Base-by-base conservation (phyloP, 306 rosid genomes). In the Fragaria nilgerrensis region DNA sequence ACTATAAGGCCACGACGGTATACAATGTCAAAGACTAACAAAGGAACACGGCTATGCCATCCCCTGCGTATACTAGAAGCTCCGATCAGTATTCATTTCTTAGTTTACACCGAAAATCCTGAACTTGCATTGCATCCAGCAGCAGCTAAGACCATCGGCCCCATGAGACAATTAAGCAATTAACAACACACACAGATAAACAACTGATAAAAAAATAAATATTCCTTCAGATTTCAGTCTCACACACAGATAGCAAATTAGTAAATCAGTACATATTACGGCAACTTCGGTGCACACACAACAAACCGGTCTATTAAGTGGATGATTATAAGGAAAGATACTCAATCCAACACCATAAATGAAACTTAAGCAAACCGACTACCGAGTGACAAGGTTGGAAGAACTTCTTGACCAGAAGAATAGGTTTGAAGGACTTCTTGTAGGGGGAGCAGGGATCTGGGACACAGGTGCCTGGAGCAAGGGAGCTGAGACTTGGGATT, bases 401-500 rank as follows among this genome's bases (percentile, higher is more conserved):
- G 88, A 50, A 43, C 69, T 48, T 15, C 19, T 61, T 17, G 50
- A 37, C 49, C 25, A 20, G 27, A 20, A 7, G 22, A 66, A 66
- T 1, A 85, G 78, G 73, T 52, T 85, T 47, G 86, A 36, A 82
- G 88, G 63, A 58, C 23, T 25, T 25, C 17, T 61, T 16, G 49
- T 7, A 58, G 41, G 39, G 43, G 68, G 6, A 5, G 19, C 56
- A 0, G 34, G 1, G 29, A 66, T 20, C 9, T 37, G 70, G 27
- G 70, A 19, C 25, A 3, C 16, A 0, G 27, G 6, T 13, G 27
- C 70, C 70, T 36, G 45, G 27, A 65, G 25, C 43, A 23, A 75
- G 65, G 73, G 47, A 5, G 71, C 72, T 0, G 82, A n/a, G 70
- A 83, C 72, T 78, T 85, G 90, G 53, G 96, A 80, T 44, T 86